phyloP scores from a whole-genome alignment of 805 yeast species.

The Ogataea pignaliae region DNA sequence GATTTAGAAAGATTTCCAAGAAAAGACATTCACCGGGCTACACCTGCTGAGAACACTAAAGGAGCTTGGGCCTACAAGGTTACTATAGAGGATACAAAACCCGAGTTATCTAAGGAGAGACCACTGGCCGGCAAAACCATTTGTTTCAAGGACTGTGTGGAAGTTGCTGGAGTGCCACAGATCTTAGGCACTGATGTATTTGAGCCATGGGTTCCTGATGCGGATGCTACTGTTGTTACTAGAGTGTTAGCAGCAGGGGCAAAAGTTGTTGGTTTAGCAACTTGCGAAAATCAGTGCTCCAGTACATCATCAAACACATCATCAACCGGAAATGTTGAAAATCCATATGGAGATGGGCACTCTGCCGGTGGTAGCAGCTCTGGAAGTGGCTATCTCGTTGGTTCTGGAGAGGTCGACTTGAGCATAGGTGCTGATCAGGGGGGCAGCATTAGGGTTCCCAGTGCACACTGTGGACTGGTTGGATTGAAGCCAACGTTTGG shows the following conservation, averaged over 20 bases:
- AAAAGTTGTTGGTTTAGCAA: slow-evolving; percentile 30
- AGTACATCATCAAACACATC: slow-evolving; percentile 28
- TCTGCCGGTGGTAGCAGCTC: slow-evolving; percentile 46
- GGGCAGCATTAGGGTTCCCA: slow-evolving; percentile 47
- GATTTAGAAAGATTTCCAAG: slow-evolving; percentile 32
- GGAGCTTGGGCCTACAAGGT: slow-evolving; percentile 32
- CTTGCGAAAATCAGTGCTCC: slow-evolving; percentile 34
- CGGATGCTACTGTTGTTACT: slow-evolving; percentile 35
- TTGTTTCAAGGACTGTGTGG: slow-evolving; percentile 33
- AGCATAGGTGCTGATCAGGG: slow-evolving; percentile 35
- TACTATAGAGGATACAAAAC: slow-evolving; percentile 24
- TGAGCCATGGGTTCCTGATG: slow-evolving; percentile 29
- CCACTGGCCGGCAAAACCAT: slow-evolving; percentile 27
- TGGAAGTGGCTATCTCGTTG: slow-evolving; percentile 41
- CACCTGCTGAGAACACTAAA: slow-evolving; percentile 20
- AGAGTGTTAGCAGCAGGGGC: slow-evolving; percentile 34
- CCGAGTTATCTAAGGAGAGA: slow-evolving; percentile 28
- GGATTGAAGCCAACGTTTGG: slow-evolving; percentile 52
- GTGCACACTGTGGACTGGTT: slow-evolving; percentile 28
- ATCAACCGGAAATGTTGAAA: slow-evolving; percentile 38
- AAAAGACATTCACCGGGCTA: slow-evolving; percentile 22
- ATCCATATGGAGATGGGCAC: slow-evolving; percentile 36
- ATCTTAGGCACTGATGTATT: slow-evolving; percentile 33
- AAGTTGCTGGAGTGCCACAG: slow-evolving; percentile 33
- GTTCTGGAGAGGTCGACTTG: slow-evolving; percentile 41